Evolutionary conservation across 331 rosid species (phyloP).

Genomic region (Phaseolus coccineus): DNA sequence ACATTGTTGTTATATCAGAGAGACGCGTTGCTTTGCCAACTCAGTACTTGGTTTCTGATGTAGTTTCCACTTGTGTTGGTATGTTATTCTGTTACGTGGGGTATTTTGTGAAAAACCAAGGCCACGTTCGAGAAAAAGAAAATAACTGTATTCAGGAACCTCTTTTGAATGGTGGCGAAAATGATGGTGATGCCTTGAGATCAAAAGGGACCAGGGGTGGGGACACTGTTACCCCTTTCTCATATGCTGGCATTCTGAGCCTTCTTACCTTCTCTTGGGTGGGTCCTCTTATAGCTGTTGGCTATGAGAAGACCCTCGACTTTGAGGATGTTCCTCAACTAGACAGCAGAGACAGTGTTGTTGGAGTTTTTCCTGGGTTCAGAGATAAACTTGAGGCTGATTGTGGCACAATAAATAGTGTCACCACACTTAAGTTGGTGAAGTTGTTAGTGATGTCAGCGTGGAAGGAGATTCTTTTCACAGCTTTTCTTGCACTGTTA

Average conservation of each 20-base stretch:
- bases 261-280: constrained; percentile 79
- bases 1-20: constrained; percentile 55
- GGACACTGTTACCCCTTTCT: constrained; percentile 71
- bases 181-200: constrained; percentile 50
- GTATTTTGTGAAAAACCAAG: constrained; percentile 51
- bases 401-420: constrained; percentile 53
- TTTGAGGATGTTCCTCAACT: constrained; percentile 93
- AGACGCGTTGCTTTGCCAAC: constrained; percentile 45
- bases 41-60: constrained; percentile 65
- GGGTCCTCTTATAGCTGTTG: constrained; percentile 71
- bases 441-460: constrained; percentile 59
- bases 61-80: constrained; percentile 53
- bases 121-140: background rate
- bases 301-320: constrained; percentile 74
- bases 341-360: constrained; percentile 62
- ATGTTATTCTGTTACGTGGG: constrained; percentile 61
- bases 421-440: constrained; percentile 65
- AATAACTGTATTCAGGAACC: constrained; percentile 59
- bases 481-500: constrained; percentile 50
- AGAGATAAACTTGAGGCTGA: constrained; percentile 59
- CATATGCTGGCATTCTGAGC: constrained; percentile 84
- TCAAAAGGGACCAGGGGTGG: constrained; percentile 57
- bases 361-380: constrained; percentile 59
- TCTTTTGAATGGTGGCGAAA: too few relatives aligned
- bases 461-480: constrained; percentile 72